Evolutionary conservation across 345 rosid genomes (phyloP).

Genomic region (Arabidopsis thaliana): TAIR10.1 NC_003076.8:7220001-7220500

Average conservation of each 20-base stretch:
- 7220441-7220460: background rate
- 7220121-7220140: conserved; percentile 17
- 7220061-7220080: background rate
- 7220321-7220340: background rate
- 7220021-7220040: background rate
- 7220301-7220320: background rate
- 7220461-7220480: background rate
- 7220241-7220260: conserved; percentile 8
- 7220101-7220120: conserved; percentile 6
- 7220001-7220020: background rate
- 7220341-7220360: background rate
- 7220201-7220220: conserved; percentile 4
- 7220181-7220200: conserved; percentile 4
- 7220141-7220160: background rate
- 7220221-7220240: conserved; percentile 13
- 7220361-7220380: conserved; percentile 4
- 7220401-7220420: background rate
- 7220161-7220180: background rate
- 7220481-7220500: conserved; percentile 30
- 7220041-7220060: conserved; percentile 1
- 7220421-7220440: conserved; percentile 5
- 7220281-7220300: conserved; percentile 14
- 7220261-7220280: background rate
- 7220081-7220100: background rate
- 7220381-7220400: background rate